These are phyloP conservation scores for Xylaria sp. DNA, from an alignment of 2,329 filamentous ascomycete species.

Conservation along the genomic window DNA sequence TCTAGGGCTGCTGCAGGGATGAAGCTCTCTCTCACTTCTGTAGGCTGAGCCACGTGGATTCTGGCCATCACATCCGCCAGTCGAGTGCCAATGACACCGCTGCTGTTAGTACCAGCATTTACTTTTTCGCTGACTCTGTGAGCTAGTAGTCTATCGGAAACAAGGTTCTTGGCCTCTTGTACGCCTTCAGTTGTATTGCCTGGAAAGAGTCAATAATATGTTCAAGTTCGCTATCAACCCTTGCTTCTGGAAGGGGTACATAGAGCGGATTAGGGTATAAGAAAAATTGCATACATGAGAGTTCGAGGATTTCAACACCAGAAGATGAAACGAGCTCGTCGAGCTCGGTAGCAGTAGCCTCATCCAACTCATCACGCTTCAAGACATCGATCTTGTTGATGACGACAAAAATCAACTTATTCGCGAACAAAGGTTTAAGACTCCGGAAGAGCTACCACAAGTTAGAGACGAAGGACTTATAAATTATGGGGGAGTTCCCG, in stretches of 20 bases:
- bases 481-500: neutral
- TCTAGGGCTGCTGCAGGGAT: slow-evolving; percentile 87
- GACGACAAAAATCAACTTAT: slow-evolving; percentile 96
- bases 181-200: slow-evolving; percentile 90
- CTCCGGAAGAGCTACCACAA: slow-evolving; percentile 79
- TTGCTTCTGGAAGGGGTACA: neutral
- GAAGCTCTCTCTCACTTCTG: slow-evolving; percentile 82
- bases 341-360: slow-evolving; percentile 80
- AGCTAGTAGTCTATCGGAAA: slow-evolving; percentile 91
- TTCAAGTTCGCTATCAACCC: neutral
- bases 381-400: slow-evolving; percentile 98
- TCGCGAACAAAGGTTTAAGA: slow-evolving; percentile 95
- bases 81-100: slow-evolving; percentile 80
- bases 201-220: slow-evolving; percentile 21
- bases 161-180: slow-evolving; percentile 93
- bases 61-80: slow-evolving; percentile 90
- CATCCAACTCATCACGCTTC: slow-evolving; percentile 85
- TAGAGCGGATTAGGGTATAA: neutral
- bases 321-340: slow-evolving; percentile 84
- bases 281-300: slow-evolving; percentile 73
- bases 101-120: slow-evolving; percentile 85
- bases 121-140: slow-evolving; percentile 96
- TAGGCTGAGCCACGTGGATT: slow-evolving; percentile 96
- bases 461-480: slow-evolving; percentile 18
- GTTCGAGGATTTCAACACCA: slow-evolving; percentile 91